These are phyloP conservation scores for Pseudogymnoascus sp. DNA, from an alignment of 2,329 filamentous ascomycete species.

Conservation along the genomic window DNA sequence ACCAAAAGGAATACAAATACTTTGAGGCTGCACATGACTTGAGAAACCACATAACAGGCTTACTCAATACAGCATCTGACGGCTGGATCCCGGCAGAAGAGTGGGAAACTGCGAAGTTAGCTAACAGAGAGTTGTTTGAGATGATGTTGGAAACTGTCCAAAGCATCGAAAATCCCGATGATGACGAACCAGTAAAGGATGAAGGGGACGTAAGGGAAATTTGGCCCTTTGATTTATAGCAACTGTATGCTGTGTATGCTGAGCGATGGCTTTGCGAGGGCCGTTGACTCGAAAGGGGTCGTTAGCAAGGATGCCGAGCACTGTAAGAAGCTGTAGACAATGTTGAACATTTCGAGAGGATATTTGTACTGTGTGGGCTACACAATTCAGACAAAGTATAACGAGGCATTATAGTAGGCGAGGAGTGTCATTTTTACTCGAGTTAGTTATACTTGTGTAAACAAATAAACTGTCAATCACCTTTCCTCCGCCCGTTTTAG, in stretches of 20 bases:
- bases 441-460: background rate
- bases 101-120: conserved; percentile 15
- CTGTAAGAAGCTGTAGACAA: background rate
- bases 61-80: conserved; percentile 15
- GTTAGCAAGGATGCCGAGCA: background rate
- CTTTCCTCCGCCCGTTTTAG: background rate
- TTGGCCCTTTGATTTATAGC: conserved; percentile 2
- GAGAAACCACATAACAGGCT: conserved; percentile 12
- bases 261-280: background rate
- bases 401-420: background rate
- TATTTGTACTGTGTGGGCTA: background rate
- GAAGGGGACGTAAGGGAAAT: background rate
- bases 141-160: conserved; percentile 2
- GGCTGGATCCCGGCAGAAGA: conserved; percentile 19
- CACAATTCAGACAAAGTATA: background rate
- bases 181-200: background rate
- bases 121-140: conserved; percentile 11
- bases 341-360: background rate
- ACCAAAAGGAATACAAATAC: conserved; percentile 15
- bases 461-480: background rate
- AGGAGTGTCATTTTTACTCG: background rate
- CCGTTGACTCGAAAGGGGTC: background rate
- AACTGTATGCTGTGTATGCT: too few relatives aligned
- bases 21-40: conserved; percentile 17
- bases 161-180: background rate